These are phyloP conservation scores for Komagataella phaffii DNA, from an alignment of 805 yeast genomes.

Conservation along the genomic window DNA sequence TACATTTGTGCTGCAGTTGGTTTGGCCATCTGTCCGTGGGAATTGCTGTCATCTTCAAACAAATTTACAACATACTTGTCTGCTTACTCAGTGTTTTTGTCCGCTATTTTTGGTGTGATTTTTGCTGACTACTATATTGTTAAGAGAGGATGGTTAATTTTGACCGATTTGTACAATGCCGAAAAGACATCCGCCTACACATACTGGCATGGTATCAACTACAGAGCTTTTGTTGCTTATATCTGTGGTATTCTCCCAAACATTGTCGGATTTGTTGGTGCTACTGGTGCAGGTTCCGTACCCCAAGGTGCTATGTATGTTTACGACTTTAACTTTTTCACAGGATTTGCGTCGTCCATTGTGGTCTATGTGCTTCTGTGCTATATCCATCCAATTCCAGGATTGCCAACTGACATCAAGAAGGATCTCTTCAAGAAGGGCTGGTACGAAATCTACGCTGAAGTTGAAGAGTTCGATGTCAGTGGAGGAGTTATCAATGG, in stretches of 20 bases:
- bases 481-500: background rate
- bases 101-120: conserved; percentile 72
- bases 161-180: conserved; percentile 52
- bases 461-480: conserved; percentile 48
- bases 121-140: conserved; percentile 57
- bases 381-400: conserved; percentile 33
- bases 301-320: conserved; percentile 69
- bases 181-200: conserved; percentile 33
- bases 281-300: conserved; percentile 48
- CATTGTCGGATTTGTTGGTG: conserved; percentile 80
- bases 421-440: conserved; percentile 30
- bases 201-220: conserved; percentile 58
- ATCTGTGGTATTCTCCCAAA: conserved; percentile 72
- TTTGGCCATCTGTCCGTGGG: conserved; percentile 73
- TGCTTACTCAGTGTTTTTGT: conserved; percentile 73
- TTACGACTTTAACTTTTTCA: conserved; percentile 62
- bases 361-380: conserved; percentile 40
- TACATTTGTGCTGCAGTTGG: conserved; percentile 64
- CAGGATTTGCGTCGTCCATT: conserved; percentile 56
- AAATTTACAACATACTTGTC: conserved; percentile 69
- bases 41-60: conserved; percentile 53
- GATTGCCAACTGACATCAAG: conserved; percentile 21
- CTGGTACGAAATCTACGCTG: conserved; percentile 51
- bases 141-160: conserved; percentile 55
- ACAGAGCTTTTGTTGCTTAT: conserved; percentile 79